Conservation (phyloP, 768 basidiomycete genomes). For the Suillus ampliporus region DNA sequence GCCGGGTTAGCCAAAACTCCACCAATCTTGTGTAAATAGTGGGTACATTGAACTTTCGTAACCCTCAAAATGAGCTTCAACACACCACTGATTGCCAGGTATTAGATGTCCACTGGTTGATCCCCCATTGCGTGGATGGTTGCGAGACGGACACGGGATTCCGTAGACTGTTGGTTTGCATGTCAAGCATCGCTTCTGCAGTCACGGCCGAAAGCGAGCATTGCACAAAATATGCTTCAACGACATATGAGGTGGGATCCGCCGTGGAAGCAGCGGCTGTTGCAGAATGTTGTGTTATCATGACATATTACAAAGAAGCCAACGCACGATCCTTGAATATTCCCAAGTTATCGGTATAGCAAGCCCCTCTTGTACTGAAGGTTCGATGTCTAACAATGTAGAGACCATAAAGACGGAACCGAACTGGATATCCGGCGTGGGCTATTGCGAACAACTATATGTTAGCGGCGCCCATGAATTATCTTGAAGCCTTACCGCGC, state of each 20-base stretch:
- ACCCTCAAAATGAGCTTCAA: not conserved
- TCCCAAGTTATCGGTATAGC: not conserved
- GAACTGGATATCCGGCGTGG: not conserved
- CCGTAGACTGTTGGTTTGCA: conserved; percentile 10
- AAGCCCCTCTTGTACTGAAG: not conserved
- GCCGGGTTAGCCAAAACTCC: not conserved
- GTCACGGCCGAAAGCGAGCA: conserved; percentile 12
- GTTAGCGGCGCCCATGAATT: too few relatives aligned
- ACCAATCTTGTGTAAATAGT: not conserved
- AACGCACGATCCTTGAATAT: not conserved
- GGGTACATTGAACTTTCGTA: too few relatives aligned
- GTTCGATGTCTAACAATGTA: conserved; percentile 7
- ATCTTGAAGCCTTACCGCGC: too few relatives aligned
- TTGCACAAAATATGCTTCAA: conserved; percentile 12
- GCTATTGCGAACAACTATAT: not conserved
- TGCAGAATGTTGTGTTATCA: too few relatives aligned
- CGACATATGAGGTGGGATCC: not conserved
- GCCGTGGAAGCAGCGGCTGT: too few relatives aligned
- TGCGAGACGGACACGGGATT: not conserved
- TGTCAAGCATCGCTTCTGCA: not conserved
- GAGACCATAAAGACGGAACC: conserved; percentile 4
- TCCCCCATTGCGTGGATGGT: too few relatives aligned
- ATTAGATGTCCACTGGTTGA: conserved; percentile 15
- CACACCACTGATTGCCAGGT: conserved; percentile 8
- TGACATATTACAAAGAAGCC: too few relatives aligned